phyloP scores from a whole-genome alignment of 257 asterid genomes.

The Plantago ovata region DNA sequence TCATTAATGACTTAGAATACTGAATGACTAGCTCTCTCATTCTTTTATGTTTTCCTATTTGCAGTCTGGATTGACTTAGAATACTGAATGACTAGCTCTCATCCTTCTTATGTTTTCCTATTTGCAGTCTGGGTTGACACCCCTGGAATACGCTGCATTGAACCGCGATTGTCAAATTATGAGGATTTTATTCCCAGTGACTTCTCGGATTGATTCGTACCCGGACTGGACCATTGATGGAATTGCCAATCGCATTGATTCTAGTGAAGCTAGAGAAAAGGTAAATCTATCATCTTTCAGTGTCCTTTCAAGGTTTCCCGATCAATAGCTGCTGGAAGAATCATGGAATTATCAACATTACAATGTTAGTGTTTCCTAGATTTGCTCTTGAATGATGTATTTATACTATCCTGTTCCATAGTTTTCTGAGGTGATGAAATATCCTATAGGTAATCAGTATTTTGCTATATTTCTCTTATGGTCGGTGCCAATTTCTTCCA shows the following conservation, averaged over 20 bases:
- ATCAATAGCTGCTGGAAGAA: too few relatives aligned
- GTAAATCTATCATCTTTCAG: neutral
- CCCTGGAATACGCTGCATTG: slow-evolving; percentile 16
- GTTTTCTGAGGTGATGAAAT: too few relatives aligned
- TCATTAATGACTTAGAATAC: too few relatives aligned
- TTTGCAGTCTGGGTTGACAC: slow-evolving; percentile 19
- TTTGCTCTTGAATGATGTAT: too few relatives aligned
- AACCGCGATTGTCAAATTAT: neutral
- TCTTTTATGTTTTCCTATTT: neutral
- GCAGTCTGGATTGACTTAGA: slow-evolving; percentile 20
- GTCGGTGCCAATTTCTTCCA: too few relatives aligned
- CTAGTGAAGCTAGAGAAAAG: slow-evolving; percentile 20
- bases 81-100: neutral
- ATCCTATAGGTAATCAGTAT: too few relatives aligned
- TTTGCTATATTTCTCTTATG: too few relatives aligned
- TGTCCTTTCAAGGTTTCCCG: too few relatives aligned
- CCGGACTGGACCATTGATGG: slow-evolving; percentile 28
- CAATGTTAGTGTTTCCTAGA: too few relatives aligned
- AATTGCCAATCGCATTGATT: slow-evolving; percentile 18
- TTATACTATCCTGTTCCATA: too few relatives aligned
- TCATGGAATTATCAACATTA: too few relatives aligned
- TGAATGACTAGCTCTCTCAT: neutral
- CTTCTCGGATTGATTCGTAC: slow-evolving; percentile 18
- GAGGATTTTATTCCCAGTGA: slow-evolving; percentile 20
- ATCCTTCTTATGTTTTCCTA: too few relatives aligned